Conservation (phyloP, 345 rosid species). For the Dimocarpus longan region DNA sequence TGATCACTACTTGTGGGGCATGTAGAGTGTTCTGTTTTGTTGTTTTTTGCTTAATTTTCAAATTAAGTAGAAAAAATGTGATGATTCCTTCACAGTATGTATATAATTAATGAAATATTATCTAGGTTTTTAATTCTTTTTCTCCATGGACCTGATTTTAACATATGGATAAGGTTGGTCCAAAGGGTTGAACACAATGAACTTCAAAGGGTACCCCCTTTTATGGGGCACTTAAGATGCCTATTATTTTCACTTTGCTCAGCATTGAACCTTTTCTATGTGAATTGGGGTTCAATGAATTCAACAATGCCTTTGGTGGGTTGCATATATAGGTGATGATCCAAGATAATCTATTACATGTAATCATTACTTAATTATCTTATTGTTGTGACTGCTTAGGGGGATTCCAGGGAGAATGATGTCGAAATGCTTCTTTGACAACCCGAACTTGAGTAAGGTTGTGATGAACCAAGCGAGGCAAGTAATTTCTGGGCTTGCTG, state of each 20-base stretch:
- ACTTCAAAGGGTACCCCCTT: neutral
- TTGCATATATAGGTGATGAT: neutral
- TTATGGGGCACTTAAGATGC: neutral
- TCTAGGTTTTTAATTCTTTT: neutral
- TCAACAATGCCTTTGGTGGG: neutral
- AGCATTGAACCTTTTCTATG: neutral
- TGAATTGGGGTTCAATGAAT: neutral
- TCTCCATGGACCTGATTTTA: neutral
- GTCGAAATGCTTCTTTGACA: conserved; percentile 48
- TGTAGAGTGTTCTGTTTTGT: neutral
- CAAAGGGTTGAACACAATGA: neutral
- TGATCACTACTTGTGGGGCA: neutral
- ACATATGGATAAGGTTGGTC: neutral
- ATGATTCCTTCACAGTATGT: neutral
- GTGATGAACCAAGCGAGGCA: conserved; percentile 37
- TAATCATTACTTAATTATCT: neutral
- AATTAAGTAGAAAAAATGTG: neutral
- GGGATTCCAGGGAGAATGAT: conserved; percentile 35
- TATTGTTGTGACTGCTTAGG: conserved; percentile 28
- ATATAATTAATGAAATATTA: neutral
- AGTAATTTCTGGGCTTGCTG: conserved; percentile 63
- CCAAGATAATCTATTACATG: neutral
- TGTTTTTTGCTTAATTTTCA: neutral
- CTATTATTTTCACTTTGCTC: neutral
- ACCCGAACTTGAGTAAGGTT: conserved; percentile 27